A percentile compares a stretch with the other conserved stretches of the same genome.
Conservation (phyloP, 2,329 filamentous ascomycete species). For the Phoma sp. region DNA sequence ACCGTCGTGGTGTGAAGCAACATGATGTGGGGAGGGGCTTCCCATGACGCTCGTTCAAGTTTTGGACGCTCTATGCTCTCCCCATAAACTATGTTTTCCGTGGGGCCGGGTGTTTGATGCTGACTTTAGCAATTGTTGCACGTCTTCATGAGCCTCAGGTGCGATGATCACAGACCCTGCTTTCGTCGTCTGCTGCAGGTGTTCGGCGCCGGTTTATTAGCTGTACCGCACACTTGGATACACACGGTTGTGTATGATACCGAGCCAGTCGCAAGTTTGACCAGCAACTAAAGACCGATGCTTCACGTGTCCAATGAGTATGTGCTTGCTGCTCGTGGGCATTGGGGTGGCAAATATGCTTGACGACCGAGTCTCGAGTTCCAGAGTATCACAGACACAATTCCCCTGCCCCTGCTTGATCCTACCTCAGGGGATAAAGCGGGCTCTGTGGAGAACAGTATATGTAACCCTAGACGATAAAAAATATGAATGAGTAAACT, state of each 20-base stretch:
- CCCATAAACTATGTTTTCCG: constrained; percentile 19
- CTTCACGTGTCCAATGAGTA: not conserved
- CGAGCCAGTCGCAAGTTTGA: not conserved
- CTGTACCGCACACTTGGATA: not conserved
- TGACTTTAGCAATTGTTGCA: too few species aligned
- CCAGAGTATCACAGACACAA: not conserved
- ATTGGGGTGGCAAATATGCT: not conserved
- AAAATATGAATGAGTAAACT: too few species aligned
- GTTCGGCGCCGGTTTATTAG: constrained; percentile 10
- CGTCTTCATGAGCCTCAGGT: constrained; percentile 9
- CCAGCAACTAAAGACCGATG: not conserved
- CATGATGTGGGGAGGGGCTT: constrained; percentile 6
- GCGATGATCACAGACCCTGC: constrained; percentile 12
- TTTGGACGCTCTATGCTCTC: constrained; percentile 23
- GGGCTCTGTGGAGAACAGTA: not conserved
- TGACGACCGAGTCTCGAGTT: not conserved
- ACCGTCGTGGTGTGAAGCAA: not conserved
- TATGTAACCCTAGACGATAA: not conserved
- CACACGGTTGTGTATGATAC: constrained; percentile 1
- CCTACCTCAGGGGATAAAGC: not conserved
- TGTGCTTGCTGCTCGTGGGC: not conserved
- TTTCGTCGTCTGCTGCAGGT: constrained; percentile 16
- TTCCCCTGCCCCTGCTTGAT: not conserved
- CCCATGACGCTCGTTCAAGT: constrained; percentile 18
- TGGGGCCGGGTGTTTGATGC: not conserved